Evolutionary conservation across 2,329 filamentous ascomycete species (phyloP).

Genomic region (Colletotrichum camelliae): DNA sequence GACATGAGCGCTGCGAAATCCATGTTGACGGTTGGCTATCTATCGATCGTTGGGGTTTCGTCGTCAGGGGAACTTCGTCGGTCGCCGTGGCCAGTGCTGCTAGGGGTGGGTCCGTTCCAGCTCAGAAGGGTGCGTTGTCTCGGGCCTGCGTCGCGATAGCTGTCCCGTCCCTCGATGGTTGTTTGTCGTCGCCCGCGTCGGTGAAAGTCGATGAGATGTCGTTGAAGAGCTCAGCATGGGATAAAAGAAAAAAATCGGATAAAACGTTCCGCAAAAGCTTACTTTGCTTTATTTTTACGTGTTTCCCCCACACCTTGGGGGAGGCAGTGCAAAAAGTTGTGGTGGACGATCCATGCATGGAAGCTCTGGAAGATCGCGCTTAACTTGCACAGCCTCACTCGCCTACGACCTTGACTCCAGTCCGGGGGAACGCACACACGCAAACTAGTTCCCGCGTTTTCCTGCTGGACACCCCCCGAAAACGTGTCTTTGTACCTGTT

Average conservation of each 20-base stretch:
- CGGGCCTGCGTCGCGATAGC: not conserved
- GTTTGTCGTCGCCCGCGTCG: not conserved
- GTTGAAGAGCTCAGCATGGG: not conserved
- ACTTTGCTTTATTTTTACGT: not conserved
- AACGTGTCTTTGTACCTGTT: constrained; percentile 19
- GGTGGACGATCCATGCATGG: constrained; percentile 23
- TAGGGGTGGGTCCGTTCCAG: not conserved
- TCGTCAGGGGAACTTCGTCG: not conserved
- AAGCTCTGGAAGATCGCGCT: constrained; percentile 21
- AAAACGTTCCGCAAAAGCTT: constrained; percentile 15
- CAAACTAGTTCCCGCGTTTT: constrained; percentile 9
- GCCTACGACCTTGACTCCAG: constrained; percentile 23
- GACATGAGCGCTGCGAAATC: constrained; percentile 95
- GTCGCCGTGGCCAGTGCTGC: not conserved
- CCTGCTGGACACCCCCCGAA: not conserved
- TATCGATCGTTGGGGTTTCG: not conserved
- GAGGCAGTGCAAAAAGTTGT: constrained; percentile 4
- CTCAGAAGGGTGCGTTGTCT: not conserved
- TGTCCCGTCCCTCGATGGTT: not conserved
- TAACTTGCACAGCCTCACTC: constrained; percentile 24
- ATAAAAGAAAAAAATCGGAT: constrained; percentile 4
- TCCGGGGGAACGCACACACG: not conserved
- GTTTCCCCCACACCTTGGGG: constrained; percentile 14
- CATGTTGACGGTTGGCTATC: constrained; percentile 60
- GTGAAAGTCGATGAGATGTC: constrained; percentile 5